These are phyloP conservation scores for Ophioceras dolichostomum DNA, from an alignment of 2,329 filamentous ascomycete species.

Conservation along the genomic window DNA sequence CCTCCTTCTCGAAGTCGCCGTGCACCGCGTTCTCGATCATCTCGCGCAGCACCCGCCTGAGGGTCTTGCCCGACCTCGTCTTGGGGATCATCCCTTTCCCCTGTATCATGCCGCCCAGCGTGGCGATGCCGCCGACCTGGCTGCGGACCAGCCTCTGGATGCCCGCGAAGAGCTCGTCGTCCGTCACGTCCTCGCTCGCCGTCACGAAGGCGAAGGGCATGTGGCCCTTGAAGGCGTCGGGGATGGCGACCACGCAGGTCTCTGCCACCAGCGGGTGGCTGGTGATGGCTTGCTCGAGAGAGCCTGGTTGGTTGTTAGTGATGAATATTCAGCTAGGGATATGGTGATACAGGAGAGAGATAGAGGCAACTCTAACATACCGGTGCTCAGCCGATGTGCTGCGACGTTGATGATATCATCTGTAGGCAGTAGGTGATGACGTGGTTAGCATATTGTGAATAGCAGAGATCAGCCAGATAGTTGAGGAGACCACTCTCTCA, in stretches of 20 bases:
- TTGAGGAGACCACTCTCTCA: too few species aligned
- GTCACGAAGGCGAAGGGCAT: conserved; percentile 84
- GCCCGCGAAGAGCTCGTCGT: conserved; percentile 36
- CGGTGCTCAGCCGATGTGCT: conserved; percentile 80
- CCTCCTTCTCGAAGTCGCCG: conserved; percentile 58
- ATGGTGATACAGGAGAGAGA: not conserved
- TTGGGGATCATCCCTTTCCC: conserved; percentile 82
- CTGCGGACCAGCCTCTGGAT: conserved; percentile 61
- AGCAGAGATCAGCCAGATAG: too few species aligned
- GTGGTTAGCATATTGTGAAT: too few species aligned
- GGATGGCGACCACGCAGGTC: conserved; percentile 75
- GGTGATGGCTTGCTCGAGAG: conserved; percentile 84
- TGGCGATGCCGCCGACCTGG: conserved; percentile 80
- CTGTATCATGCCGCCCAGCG: conserved; percentile 74
- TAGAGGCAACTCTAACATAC: conserved; percentile 29
- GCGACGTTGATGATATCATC: conserved; percentile 97
- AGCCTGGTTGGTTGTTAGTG: conserved; percentile 36
- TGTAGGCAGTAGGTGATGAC: too few species aligned
- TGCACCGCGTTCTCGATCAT: conserved; percentile 71
- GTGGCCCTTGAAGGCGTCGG: conserved; percentile 78
- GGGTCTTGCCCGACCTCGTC: conserved; percentile 83
- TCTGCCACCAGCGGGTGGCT: conserved; percentile 70
- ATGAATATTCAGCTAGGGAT: too few species aligned
- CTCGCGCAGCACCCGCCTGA: conserved; percentile 70
- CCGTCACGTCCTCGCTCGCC: conserved; percentile 37